Base-by-base conservation (phyloP, 768 basidiomycete species). In the Megacollybia marginata region DNA sequence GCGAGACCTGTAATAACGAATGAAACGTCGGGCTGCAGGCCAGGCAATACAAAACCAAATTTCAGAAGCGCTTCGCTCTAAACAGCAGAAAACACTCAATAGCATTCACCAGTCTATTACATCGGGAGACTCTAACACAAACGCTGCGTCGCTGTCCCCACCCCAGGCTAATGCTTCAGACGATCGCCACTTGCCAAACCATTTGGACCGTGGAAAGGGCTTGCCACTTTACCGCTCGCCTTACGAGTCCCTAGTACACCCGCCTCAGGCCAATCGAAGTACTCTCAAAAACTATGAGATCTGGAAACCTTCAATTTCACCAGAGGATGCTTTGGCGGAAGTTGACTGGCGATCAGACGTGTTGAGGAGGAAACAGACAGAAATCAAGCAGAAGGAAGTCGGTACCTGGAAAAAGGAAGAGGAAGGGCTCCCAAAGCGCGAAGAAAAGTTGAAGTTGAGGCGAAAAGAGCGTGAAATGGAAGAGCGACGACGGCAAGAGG, bases 401-500 rank as follows among this genome's bases (percentile, higher is more conserved):
- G 6, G 6, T 6, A 6, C 6, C 23, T 2, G 6, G 23, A 28
- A 28, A 6, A 28, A 6, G 48, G n/a, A 57, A 47, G 59, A 63
- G 43, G 62, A 65, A 38, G 67, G 66, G 44, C 52, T 69, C n/a
- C 54, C 54, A 9, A 54, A 55, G 10, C 61, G 65, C 2, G 70
- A 73, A 50, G 68, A 70, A 36, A 70, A 71, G 51, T 54, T 67
- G 9, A 59, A 52, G n/a, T n/a, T n/a, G n/a, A n/a, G n/a, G 51
- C 62, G 63, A 42, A 58, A 62, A 48, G 68, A 71, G 49, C 64
- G 65, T 20, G 64, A 61, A 44, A 52, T 47, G 12, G 55, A 52
- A 40, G 36, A 19, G 5, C 19, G 33, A n/a, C 36, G 47, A 42
- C 19, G 31, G 18, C 16, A 20, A 15, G 51, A 53, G 32, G 49